Evolutionary conservation across 2,329 filamentous ascomycete species (phyloP).

Genomic region (Alternaria triticimaculans): DNA sequence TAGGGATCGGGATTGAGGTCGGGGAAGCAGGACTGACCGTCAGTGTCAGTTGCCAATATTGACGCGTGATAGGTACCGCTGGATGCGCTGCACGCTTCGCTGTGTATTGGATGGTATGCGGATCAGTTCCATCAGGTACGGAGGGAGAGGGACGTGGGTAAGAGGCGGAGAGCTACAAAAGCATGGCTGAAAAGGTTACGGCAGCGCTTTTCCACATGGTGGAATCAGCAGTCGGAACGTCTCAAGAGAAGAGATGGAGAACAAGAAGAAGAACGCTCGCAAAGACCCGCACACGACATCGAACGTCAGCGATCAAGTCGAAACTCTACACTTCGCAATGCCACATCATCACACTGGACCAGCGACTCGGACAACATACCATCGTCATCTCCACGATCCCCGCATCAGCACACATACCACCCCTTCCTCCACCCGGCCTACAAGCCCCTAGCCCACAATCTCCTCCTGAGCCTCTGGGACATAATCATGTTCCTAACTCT

Average conservation of each 20-base stretch:
- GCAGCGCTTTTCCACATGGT: not conserved
- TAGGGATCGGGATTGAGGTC: not conserved
- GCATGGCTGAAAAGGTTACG: not conserved
- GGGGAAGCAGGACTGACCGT: not conserved
- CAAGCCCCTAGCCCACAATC: not conserved
- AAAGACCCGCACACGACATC: not conserved
- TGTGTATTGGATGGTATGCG: not conserved
- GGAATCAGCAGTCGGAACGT: not conserved
- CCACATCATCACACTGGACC: not conserved
- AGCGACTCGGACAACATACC: not conserved
- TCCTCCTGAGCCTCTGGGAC: not conserved
- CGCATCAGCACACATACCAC: not conserved
- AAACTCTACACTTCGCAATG: not conserved
- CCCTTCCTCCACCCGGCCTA: not conserved
- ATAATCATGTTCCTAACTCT: not conserved
- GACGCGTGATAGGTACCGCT: not conserved
- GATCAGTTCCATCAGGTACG: not conserved
- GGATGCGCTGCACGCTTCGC: not conserved
- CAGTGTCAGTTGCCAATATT: not conserved
- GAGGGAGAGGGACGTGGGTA: not conserved
- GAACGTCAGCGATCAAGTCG: not conserved
- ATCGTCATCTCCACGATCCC: not conserved
- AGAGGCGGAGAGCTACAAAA: not conserved
- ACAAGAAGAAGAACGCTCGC: not conserved
- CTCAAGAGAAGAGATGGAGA: not conserved